Percentiles rank a stretch among this genome's conserved stretches.
Evolutionary conservation across 306 rosid genomes (phyloP).

Genomic region (Glycyrrhiza uralensis): DNA sequence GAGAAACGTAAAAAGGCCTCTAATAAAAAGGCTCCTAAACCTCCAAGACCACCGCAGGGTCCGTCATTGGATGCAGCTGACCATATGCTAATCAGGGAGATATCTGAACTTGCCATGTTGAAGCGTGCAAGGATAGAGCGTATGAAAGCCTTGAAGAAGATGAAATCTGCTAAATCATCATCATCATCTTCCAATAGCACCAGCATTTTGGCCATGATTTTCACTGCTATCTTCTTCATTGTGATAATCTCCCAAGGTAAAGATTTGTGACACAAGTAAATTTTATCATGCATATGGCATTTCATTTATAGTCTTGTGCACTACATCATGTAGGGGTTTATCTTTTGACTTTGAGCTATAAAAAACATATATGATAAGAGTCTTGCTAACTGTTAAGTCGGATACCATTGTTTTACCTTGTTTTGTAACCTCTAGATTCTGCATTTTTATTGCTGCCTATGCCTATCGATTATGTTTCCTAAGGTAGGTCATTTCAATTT

Average conservation of each 20-base stretch:
- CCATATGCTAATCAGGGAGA: slow-evolving; percentile 68
- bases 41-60: slow-evolving; percentile 89
- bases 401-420: neutral
- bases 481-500: neutral
- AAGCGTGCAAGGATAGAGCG: slow-evolving; percentile 82
- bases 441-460: neutral
- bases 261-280: neutral
- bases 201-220: slow-evolving; percentile 65
- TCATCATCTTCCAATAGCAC: slow-evolving; percentile 45
- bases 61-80: slow-evolving; percentile 85
- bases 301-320: neutral
- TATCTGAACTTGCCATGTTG: slow-evolving; percentile 75
- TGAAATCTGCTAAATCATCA: slow-evolving; percentile 54
- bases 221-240: slow-evolving; percentile 70
- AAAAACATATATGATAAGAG: neutral
- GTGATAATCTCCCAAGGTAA: slow-evolving; percentile 80
- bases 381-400: neutral
- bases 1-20: slow-evolving; percentile 62
- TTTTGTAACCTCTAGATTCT: neutral
- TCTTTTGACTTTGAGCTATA: neutral
- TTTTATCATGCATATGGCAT: neutral
- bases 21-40: slow-evolving; percentile 67
- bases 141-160: slow-evolving; percentile 76
- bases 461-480: neutral
- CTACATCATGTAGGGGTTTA: neutral